Evolutionary conservation across 2,329 filamentous ascomycete genomes (phyloP).

Genomic region (Mycosphaerella sp.): DNA sequence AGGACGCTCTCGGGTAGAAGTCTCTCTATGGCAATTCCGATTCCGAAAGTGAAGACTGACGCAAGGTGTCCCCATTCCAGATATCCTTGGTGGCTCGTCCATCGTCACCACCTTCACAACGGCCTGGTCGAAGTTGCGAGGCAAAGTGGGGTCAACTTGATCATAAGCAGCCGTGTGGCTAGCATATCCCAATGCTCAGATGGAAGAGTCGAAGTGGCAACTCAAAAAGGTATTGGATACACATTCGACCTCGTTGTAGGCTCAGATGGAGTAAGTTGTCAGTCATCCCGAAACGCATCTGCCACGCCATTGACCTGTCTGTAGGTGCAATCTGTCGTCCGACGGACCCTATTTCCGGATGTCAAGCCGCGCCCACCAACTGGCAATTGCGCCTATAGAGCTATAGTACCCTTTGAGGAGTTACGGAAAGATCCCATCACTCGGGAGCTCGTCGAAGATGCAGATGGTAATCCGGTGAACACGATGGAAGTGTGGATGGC

Average conservation of each 20-base stretch:
- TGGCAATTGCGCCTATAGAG: slow-evolving; percentile 43
- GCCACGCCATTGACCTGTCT: no score
- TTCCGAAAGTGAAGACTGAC: no score
- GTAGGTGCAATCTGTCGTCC: slow-evolving; percentile 30
- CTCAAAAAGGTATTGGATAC: slow-evolving; percentile 22
- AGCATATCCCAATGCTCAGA: slow-evolving; percentile 29
- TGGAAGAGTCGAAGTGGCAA: slow-evolving; percentile 30
- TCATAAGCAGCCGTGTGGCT: slow-evolving; percentile 36
- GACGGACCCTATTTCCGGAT: slow-evolving; percentile 39
- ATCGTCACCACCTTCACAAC: slow-evolving; percentile 44
- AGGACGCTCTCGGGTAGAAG: slow-evolving; percentile 26
- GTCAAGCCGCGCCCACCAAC: slow-evolving; percentile 38
- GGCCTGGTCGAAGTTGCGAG: slow-evolving; percentile 40
- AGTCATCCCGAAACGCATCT: no score
- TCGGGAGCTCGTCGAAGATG: slow-evolving; percentile 25
- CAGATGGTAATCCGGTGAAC: slow-evolving; percentile 33
- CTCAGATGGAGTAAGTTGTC: slow-evolving; percentile 23
- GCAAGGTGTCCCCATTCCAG: no score
- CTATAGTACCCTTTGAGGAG: slow-evolving; percentile 41
- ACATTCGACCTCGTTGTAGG: slow-evolving; percentile 30
- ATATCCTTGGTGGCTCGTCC: slow-evolving; percentile 45
- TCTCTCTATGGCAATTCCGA: no score
- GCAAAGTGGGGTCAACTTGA: slow-evolving; percentile 36
- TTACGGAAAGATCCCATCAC: slow-evolving; percentile 41
- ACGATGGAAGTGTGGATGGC: slow-evolving; percentile 46